Conservation (phyloP, 768 basidiomycete species). For the Tephrocybe sp. region DNA sequence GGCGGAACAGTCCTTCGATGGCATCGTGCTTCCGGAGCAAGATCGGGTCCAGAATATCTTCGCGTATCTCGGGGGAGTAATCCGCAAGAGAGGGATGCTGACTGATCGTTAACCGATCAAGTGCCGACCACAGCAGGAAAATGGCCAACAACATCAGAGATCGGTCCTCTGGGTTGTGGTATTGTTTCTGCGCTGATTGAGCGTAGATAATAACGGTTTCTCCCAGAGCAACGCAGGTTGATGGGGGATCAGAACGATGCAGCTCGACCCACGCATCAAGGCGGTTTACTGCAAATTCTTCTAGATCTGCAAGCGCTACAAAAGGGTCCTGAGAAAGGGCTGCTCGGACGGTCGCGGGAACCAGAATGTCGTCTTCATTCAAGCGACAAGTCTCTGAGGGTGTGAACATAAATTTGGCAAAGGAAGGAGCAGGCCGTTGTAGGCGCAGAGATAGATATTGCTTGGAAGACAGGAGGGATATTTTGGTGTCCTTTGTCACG, state of each 20-base stretch:
- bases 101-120: constrained; percentile 36
- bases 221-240: constrained; percentile 24
- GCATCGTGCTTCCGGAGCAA: constrained; percentile 33
- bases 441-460: constrained; percentile 25
- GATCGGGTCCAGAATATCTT: constrained; percentile 36
- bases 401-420: constrained; percentile 7
- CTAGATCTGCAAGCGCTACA: constrained; percentile 35
- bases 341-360: neutral
- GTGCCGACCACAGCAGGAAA: constrained; percentile 49
- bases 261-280: constrained; percentile 32
- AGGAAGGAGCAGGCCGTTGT: neutral
- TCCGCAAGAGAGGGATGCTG: constrained; percentile 37
- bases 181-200: constrained; percentile 21
- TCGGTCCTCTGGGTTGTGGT: constrained; percentile 35
- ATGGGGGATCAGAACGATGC: constrained; percentile 12
- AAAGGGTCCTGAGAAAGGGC: constrained; percentile 11
- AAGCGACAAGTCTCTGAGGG: constrained; percentile 21
- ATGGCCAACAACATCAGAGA: constrained; percentile 46
- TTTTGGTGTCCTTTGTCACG: constrained; percentile 26
- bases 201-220: constrained; percentile 26
- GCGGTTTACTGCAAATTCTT: constrained; percentile 26
- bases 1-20: constrained; percentile 25
- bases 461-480: constrained; percentile 30
- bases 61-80: constrained; percentile 47
- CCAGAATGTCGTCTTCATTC: constrained; percentile 11